These are phyloP conservation scores for Hyaloscypha finlandica DNA, from an alignment of 495 filamentous ascomycete genomes.

Conservation along the genomic window DNA sequence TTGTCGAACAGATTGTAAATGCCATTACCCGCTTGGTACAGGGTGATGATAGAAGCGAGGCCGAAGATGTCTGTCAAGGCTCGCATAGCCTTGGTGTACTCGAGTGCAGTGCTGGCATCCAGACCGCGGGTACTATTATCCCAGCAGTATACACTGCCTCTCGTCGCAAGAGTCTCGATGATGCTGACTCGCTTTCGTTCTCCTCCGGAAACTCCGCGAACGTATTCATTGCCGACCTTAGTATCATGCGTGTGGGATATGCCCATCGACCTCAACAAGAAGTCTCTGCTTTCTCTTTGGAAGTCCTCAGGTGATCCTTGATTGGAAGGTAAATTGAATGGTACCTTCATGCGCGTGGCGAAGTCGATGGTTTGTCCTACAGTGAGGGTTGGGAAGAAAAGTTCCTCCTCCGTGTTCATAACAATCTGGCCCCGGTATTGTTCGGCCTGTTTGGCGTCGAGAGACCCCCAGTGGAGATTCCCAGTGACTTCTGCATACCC, in stretches of 20 bases:
- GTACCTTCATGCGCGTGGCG: conserved; percentile 78
- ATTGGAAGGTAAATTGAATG: conserved; percentile 68
- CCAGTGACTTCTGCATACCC: conserved; percentile 78
- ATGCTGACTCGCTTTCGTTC: conserved; percentile 81
- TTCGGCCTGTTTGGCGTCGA: conserved; percentile 56
- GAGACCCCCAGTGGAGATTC: conserved; percentile 78
- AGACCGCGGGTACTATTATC: conserved; percentile 85
- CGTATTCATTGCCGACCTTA: conserved; percentile 76
- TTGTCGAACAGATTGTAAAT: conserved; percentile 70
- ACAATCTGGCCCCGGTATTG: conserved; percentile 79
- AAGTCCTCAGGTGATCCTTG: conserved; percentile 56
- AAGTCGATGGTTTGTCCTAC: conserved; percentile 84
- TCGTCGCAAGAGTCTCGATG: conserved; percentile 70
- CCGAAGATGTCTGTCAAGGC: conserved; percentile 50
- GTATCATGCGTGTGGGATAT: conserved; percentile 83
- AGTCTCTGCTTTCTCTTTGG: conserved; percentile 67
- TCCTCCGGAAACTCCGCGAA: conserved; percentile 84
- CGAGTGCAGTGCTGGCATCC: conserved; percentile 80
- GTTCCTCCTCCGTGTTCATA: conserved; percentile 85
- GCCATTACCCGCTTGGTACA: conserved; percentile 73
- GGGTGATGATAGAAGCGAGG: conserved; percentile 49
- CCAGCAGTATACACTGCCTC: conserved; percentile 69
- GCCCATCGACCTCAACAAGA: conserved; percentile 84
- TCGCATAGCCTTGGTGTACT: conserved; percentile 53
- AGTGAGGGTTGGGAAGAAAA: conserved; percentile 79